Conservation (phyloP, 2,329 filamentous ascomycete species). For the Ascochyta viciae-villosae region DNA sequence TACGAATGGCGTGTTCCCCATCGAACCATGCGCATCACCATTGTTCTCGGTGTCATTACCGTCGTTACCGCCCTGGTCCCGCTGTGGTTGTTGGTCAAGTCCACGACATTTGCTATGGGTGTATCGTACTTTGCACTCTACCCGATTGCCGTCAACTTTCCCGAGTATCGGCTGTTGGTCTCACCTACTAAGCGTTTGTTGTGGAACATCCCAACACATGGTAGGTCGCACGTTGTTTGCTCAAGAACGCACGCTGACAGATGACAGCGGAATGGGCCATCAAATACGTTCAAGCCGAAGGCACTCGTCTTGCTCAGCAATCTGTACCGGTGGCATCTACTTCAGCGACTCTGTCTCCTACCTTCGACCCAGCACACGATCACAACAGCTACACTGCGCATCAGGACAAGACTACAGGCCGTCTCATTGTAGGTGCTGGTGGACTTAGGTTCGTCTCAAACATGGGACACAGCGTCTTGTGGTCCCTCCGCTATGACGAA, state of each 20-base stretch:
- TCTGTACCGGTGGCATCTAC: not conserved
- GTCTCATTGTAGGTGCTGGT: constrained; percentile 24
- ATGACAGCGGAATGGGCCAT: constrained; percentile 44
- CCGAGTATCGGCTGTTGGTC: constrained; percentile 46
- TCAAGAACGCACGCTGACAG: not conserved
- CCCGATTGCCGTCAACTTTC: constrained; percentile 43
- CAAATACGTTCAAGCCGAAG: constrained; percentile 39
- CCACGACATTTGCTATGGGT: constrained; percentile 36
- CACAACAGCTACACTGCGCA: constrained; percentile 32
- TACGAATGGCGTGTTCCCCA: constrained; percentile 48
- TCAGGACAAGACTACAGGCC: constrained; percentile 22
- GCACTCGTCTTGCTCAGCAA: constrained; percentile 9
- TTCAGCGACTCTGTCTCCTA: not conserved
- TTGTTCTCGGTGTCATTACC: constrained; percentile 28
- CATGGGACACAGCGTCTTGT: constrained; percentile 19
- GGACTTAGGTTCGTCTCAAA: constrained; percentile 30
- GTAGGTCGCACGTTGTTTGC: constrained; percentile 5
- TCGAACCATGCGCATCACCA: constrained; percentile 35
- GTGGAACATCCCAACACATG: constrained; percentile 50
- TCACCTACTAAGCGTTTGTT: constrained; percentile 45
- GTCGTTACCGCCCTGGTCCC: constrained; percentile 33
- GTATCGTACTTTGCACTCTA: constrained; percentile 46
- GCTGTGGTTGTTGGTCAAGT: constrained; percentile 39
- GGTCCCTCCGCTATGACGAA: constrained; percentile 23
- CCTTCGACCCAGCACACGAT: constrained; percentile 14